Conservation (phyloP, 768 basidiomycete species). For the Tylopilus sp. region DNA sequence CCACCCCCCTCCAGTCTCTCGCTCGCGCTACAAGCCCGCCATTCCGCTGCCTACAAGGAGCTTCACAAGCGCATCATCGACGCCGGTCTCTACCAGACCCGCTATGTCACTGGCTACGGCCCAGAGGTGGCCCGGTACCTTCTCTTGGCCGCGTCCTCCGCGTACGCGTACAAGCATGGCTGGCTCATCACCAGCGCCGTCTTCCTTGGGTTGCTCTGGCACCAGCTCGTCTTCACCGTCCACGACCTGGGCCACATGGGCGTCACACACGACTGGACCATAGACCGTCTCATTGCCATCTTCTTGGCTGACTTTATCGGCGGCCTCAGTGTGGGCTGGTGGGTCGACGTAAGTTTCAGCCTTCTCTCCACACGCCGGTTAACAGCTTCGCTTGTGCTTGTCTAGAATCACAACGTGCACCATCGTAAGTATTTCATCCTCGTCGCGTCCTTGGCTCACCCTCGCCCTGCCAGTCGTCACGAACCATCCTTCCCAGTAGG, state of each 20-base stretch:
- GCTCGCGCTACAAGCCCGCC: constrained; percentile 54
- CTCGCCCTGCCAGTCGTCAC: constrained; percentile 66
- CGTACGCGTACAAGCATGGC: constrained; percentile 53
- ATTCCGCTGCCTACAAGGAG: constrained; percentile 75
- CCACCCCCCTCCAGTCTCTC: constrained; percentile 55
- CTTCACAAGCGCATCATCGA: constrained; percentile 72
- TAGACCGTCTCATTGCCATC: constrained; percentile 78
- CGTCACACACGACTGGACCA: constrained; percentile 82
- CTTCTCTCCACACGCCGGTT: constrained; percentile 1
- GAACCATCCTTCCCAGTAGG: constrained; percentile 95
- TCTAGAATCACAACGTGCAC: constrained; percentile 91
- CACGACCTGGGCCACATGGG: constrained; percentile 97
- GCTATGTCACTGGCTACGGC: constrained; percentile 83
- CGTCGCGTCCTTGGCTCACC: constrained; percentile 1
- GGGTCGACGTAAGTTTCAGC: constrained; percentile 80
- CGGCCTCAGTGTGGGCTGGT: constrained; percentile 95
- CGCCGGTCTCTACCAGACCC: constrained; percentile 84
- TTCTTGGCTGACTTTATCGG: constrained; percentile 83
- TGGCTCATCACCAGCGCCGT: constrained; percentile 77
- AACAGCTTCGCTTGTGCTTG: constrained; percentile 1
- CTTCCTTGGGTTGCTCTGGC: constrained; percentile 88
- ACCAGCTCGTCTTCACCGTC: constrained; percentile 87
- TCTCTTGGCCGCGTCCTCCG: constrained; percentile 56
- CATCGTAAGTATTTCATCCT: constrained; percentile 62
- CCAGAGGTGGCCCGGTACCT: constrained; percentile 81